Conservation (phyloP, 192 early-diverging fungal species). For the Dispira parvispora region DNA sequence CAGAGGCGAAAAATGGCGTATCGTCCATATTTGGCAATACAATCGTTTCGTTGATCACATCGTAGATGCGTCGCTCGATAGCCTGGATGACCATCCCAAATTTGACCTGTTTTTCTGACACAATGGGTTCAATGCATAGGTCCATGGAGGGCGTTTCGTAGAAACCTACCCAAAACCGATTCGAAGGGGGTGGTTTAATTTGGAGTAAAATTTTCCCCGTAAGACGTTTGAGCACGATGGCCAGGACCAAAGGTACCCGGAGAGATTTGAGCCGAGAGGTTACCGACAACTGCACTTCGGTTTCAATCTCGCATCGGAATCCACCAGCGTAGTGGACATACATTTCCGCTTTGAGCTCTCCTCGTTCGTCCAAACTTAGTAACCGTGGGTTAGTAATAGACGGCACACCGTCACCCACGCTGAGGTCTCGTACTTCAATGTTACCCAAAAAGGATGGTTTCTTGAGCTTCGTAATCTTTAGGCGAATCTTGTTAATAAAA, state of each 20-base stretch:
- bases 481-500: slow-evolving; percentile 45
- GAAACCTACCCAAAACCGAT: slow-evolving; percentile 76
- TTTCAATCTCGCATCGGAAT: slow-evolving; percentile 53
- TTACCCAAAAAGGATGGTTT: slow-evolving; percentile 58
- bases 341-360: slow-evolving; percentile 55
- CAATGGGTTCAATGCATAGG: slow-evolving; percentile 56
- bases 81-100: slow-evolving; percentile 64
- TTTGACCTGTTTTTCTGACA: slow-evolving; percentile 69
- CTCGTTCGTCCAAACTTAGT: slow-evolving; percentile 45
- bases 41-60: slow-evolving; percentile 56
- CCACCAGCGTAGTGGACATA: slow-evolving; percentile 67
- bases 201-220: slow-evolving; percentile 55
- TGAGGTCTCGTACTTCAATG: slow-evolving; percentile 56
- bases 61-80: slow-evolving; percentile 70
- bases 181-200: slow-evolving; percentile 64
- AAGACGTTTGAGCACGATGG: slow-evolving; percentile 53
- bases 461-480: slow-evolving; percentile 40
- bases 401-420: slow-evolving; percentile 62
- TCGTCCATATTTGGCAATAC: slow-evolving; percentile 86
- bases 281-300: slow-evolving; percentile 38
- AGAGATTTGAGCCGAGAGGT: slow-evolving; percentile 39
- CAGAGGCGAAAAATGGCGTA: slow-evolving; percentile 49
- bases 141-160: slow-evolving; percentile 59
- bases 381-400: slow-evolving; percentile 61
- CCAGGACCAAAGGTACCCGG: slow-evolving; percentile 57